Percentiles rank a stretch among this genome's conserved stretches.
Evolutionary conservation across 1,139 yeast genomes (phyloP).

Genomic region (Meyerozyma smithsonii): DNA sequence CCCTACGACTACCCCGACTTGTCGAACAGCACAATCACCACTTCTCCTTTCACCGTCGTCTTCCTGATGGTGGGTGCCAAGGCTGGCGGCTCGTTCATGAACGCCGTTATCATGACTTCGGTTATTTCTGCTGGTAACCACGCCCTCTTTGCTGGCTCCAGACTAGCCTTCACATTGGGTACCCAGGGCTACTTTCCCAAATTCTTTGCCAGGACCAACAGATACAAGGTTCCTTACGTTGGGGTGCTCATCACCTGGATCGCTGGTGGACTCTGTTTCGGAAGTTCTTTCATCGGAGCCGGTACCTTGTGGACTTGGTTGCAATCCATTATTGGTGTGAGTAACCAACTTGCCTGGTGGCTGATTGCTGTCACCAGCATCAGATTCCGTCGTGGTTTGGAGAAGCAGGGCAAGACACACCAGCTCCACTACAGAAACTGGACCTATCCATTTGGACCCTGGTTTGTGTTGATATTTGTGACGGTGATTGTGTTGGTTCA

Average conservation of each 20-base stretch:
- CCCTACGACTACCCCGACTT: conserved; percentile 38
- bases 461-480: conserved; percentile 32
- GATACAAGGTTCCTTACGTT: conserved; percentile 35
- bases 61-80: conserved; percentile 50
- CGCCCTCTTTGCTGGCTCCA: conserved; percentile 40
- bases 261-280: conserved; percentile 40
- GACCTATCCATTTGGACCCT: conserved; percentile 42
- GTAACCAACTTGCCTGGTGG: conserved; percentile 42
- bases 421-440: conserved; percentile 34
- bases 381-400: conserved; percentile 37
- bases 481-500: conserved; percentile 32
- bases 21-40: conserved; percentile 37
- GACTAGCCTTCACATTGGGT: conserved; percentile 38
- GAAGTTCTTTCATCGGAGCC: conserved; percentile 39
- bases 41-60: conserved; percentile 65
- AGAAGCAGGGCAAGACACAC: conserved; percentile 31
- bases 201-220: conserved; percentile 28
- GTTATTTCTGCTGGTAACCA: conserved; percentile 46
- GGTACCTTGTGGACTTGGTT: conserved; percentile 44
- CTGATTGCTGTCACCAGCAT: conserved; percentile 36
- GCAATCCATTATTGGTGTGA: conserved; percentile 40
- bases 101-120: conserved; percentile 40
- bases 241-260: conserved; percentile 39
- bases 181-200: conserved; percentile 38
- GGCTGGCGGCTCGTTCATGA: conserved; percentile 41